Evolutionary conservation across 305 asterid species (phyloP).

Genomic region (Rubia tinctorum): DNA sequence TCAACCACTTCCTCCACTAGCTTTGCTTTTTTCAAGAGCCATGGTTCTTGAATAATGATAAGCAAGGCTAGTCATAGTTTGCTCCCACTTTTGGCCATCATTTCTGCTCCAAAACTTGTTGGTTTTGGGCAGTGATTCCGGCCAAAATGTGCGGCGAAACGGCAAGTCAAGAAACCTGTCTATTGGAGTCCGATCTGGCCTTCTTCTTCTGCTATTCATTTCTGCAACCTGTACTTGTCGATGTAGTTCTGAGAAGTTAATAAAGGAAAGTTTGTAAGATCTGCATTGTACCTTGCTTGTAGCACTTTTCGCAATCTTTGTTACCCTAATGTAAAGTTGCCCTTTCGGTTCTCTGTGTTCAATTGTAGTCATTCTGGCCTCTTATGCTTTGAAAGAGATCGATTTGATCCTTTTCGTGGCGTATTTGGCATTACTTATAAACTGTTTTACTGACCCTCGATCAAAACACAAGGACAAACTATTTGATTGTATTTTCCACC

Average conservation of each 20-base stretch:
- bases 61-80: conserved; percentile 20
- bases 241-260: conserved; percentile 12
- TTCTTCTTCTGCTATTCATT: conserved; percentile 11
- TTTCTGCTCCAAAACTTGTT: conserved; percentile 18
- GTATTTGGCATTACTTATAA: too few species aligned
- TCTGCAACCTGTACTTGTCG: conserved; percentile 10
- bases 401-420: too few species aligned
- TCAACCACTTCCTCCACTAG: conserved; percentile 12
- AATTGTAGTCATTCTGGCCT: neutral
- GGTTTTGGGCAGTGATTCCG: neutral
- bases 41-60: conserved; percentile 1
- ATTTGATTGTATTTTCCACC: too few species aligned
- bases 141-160: conserved; percentile 29
- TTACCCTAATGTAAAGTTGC: too few species aligned
- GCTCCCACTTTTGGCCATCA: conserved; percentile 22
- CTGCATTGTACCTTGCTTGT: neutral
- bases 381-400: neutral
- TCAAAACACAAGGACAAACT: too few species aligned
- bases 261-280: conserved; percentile 9
- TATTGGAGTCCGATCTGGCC: conserved; percentile 52
- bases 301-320: neutral
- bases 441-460: too few species aligned
- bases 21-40: conserved; percentile 15
- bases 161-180: conserved; percentile 76
- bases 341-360: neutral